Base-by-base conservation (phyloP, 2,329 filamentous ascomycete species). In the Coniochaeta hoffmannii region DNA sequence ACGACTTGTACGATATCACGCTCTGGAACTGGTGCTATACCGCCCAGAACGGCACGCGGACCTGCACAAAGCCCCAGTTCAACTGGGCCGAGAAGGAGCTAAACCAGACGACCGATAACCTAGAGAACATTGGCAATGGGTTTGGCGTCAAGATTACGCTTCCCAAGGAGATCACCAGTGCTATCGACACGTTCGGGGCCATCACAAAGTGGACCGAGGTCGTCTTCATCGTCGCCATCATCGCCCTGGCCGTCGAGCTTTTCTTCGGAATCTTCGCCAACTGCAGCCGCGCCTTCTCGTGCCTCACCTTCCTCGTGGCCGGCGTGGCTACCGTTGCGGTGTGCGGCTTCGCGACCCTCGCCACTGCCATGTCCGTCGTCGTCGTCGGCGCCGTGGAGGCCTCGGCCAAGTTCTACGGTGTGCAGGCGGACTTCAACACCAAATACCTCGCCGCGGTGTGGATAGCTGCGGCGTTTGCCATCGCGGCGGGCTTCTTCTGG, bases 21-120 rank as follows among this genome's bases (percentile, higher is more conserved):
- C 79, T 97, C 35, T 96, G 90, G 88, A 88, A 88, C 68, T 96
- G 91, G 80, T 97, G 94, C 81, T 75, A 77, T 56, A 83, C 80
- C 54, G 72, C 78, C 53, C 70, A 76, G 61, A 79, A 80, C 61
- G 76, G 77, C 63, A 76, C 79, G 59, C 76, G 78, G 60, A 75
- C 79, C 63, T 97, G 93, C 81, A 86, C 85, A 54, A 77, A 84
- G 62, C 79, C 85, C 55, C 75, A 86, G 69, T 85, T 86, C 63
- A 77, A 90, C 73, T 99, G 89, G 84, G 90, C 88, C 64, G 82
- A 86, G 70, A 78, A 87, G 63, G 80, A 85, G 2, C 75, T 95
- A 60, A 82, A 88, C 59, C 78, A 82, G 44, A 87, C 84, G 72
- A 74, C 76, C 4, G 63, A 61, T 51, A 62, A 69, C 56, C 68